These are phyloP conservation scores for Thelonectria rubi DNA, from an alignment of 2,329 filamentous ascomycete species.

Conservation along the genomic window DNA sequence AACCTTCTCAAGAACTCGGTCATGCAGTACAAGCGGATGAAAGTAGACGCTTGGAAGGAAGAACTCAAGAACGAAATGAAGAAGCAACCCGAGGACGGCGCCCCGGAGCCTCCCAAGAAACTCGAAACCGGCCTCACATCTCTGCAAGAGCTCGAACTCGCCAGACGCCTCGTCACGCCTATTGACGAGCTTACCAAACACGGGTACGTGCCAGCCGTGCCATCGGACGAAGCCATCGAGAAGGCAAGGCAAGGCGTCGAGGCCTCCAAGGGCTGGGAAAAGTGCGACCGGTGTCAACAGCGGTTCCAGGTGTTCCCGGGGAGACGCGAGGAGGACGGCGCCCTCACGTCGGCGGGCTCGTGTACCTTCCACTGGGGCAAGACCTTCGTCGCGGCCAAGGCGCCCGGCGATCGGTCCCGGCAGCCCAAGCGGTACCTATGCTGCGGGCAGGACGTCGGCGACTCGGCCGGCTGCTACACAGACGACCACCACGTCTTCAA, in stretches of 20 bases:
- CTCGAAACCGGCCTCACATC: conserved; percentile 76
- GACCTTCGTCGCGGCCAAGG: conserved; percentile 65
- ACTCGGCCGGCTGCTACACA: conserved; percentile 77
- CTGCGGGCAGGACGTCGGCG: conserved; percentile 78
- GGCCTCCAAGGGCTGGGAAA: conserved; percentile 80
- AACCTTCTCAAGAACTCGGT: conserved; percentile 88
- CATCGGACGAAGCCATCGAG: conserved; percentile 71
- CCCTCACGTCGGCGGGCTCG: conserved; percentile 77
- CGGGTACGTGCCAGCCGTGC: conserved; percentile 79
- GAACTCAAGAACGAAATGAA: conserved; percentile 56
- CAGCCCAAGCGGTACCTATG: conserved; percentile 76
- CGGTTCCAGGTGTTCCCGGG: conserved; percentile 94
- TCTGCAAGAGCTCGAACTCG: conserved; percentile 73
- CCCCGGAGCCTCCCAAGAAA: conserved; percentile 53
- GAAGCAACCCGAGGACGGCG: conserved; percentile 44
- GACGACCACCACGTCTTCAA: conserved; percentile 87
- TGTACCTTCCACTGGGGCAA: conserved; percentile 87
- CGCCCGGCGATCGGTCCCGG: conserved; percentile 65
- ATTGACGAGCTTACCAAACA: conserved; percentile 69
- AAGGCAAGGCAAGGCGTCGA: conserved; percentile 71
- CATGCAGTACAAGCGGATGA: conserved; percentile 79
- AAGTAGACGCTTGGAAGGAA: conserved; percentile 73
- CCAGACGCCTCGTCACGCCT: conserved; percentile 70
- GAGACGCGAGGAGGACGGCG: conserved; percentile 77
- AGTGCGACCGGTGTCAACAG: conserved; percentile 84